Conservation (phyloP, 768 basidiomycete genomes). For the Filobasidium wieringae region DNA sequence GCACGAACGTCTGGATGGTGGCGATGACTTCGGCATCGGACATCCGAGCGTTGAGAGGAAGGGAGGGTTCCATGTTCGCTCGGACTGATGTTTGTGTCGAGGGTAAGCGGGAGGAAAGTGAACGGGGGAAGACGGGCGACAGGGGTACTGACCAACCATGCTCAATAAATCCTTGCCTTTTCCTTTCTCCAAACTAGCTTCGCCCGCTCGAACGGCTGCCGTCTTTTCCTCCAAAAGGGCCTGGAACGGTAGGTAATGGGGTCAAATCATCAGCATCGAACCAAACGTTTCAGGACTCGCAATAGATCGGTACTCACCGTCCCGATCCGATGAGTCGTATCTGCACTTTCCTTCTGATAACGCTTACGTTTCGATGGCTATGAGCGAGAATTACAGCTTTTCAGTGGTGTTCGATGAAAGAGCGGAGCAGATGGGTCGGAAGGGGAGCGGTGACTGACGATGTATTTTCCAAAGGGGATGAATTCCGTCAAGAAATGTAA, state of each 20-base stretch:
- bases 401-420: no score
- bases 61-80: constrained; percentile 56
- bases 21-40: constrained; percentile 78
- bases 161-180: constrained; percentile 65
- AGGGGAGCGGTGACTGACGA: constrained; percentile 27
- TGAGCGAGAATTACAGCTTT: no score
- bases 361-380: constrained; percentile 45
- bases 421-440: no score
- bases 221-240: constrained; percentile 70
- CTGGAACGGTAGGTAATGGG: constrained; percentile 51
- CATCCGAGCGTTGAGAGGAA: constrained; percentile 51
- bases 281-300: constrained; percentile 37
- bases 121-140: no score
- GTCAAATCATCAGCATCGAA: background rate
- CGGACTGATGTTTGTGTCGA: no score
- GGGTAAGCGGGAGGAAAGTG: no score
- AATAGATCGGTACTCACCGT: constrained; percentile 46
- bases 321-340: constrained; percentile 49
- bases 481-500: constrained; percentile 27
- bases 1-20: constrained; percentile 80
- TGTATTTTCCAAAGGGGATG: constrained; percentile 33
- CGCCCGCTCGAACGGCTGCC: constrained; percentile 47
- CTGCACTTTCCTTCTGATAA: constrained; percentile 43
- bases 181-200: constrained; percentile 34
- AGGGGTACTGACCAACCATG: constrained; percentile 57